A percentile compares a stretch with the other conserved stretches of the same genome.
phyloP scores from a whole-genome alignment of 2,329 filamentous ascomycete species.

The Didymellaceae sp. region DNA sequence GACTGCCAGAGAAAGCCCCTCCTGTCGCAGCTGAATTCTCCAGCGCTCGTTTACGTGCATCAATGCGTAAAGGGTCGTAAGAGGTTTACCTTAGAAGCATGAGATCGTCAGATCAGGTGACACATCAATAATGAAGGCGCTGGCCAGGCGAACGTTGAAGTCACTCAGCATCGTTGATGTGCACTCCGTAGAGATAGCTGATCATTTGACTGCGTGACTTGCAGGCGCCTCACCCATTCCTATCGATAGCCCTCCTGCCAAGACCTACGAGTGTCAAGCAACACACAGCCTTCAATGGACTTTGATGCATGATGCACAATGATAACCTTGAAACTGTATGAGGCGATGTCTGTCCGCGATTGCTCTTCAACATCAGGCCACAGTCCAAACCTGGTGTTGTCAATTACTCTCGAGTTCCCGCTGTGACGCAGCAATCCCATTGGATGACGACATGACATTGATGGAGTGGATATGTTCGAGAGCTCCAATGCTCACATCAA shows the following conservation, averaged over 20 bases:
- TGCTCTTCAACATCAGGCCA: background rate
- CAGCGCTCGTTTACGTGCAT: constrained; percentile 5
- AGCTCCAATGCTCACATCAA: constrained; percentile 7
- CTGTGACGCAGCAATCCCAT: constrained; percentile 14
- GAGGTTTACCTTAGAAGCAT: background rate
- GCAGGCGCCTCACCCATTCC: background rate
- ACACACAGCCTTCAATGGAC: background rate
- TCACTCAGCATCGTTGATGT: background rate
- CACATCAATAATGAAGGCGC: background rate
- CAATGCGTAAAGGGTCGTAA: constrained; percentile 3
- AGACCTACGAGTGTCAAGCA: background rate
- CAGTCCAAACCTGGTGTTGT: background rate
- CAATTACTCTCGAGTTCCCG: constrained; percentile 2
- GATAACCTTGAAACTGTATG: too few species aligned
- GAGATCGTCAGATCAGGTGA: background rate
- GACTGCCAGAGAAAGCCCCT: constrained; percentile 6
- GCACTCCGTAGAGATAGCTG: background rate
- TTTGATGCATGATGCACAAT: background rate
- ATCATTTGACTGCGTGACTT: constrained; percentile 3
- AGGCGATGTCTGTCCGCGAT: too few species aligned
- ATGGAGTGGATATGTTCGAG: constrained; percentile 6
- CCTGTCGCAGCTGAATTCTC: constrained; percentile 1
- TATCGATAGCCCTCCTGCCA: constrained; percentile 8
- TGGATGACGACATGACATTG: constrained; percentile 17
- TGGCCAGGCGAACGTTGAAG: background rate